A percentile compares a stretch with the other conserved stretches of the same genome.
Conservation (phyloP, 2,329 filamentous ascomycete species). For the Phyllosticta citrichinensis region DNA sequence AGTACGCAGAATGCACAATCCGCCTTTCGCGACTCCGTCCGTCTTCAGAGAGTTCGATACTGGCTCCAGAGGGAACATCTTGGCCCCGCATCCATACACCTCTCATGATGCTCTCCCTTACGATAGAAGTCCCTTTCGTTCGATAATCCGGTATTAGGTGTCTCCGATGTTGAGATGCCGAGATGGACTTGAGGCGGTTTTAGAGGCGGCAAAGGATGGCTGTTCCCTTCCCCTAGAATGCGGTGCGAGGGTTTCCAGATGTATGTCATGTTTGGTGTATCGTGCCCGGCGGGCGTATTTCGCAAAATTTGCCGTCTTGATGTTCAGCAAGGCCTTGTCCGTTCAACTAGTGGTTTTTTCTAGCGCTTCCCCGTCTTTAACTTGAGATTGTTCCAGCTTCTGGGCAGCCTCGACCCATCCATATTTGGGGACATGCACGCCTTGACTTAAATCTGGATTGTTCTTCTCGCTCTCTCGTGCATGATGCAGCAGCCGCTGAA, state of each 20-base stretch:
- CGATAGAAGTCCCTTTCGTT: too few species aligned
- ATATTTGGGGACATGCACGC: slow-evolving; percentile 23
- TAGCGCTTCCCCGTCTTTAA: slow-evolving; percentile 12
- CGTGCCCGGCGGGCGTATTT: background rate
- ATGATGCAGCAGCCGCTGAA: slow-evolving; percentile 25
- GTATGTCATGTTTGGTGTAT: background rate
- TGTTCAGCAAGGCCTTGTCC: background rate
- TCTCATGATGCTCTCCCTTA: too few species aligned
- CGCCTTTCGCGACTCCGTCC: too few species aligned
- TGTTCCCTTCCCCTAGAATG: background rate
- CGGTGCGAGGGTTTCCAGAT: background rate
- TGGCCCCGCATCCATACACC: too few species aligned
- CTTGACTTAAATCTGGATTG: slow-evolving; percentile 28
- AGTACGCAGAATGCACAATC: too few species aligned
- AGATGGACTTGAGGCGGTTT: background rate
- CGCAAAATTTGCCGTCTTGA: background rate
- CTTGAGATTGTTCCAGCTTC: slow-evolving; percentile 11
- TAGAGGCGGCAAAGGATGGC: background rate
- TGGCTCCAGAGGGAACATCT: too few species aligned
- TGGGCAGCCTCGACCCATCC: slow-evolving; percentile 29
- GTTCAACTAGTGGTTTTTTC: background rate
- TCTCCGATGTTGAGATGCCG: too few species aligned
- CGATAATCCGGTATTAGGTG: too few species aligned
- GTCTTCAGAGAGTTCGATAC: too few species aligned
- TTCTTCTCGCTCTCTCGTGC: slow-evolving; percentile 25